A percentile compares a stretch with the other conserved stretches of the same genome.
Evolutionary conservation across 331 rosid species (phyloP).

Genomic region (Quercus tomentella): DNA sequence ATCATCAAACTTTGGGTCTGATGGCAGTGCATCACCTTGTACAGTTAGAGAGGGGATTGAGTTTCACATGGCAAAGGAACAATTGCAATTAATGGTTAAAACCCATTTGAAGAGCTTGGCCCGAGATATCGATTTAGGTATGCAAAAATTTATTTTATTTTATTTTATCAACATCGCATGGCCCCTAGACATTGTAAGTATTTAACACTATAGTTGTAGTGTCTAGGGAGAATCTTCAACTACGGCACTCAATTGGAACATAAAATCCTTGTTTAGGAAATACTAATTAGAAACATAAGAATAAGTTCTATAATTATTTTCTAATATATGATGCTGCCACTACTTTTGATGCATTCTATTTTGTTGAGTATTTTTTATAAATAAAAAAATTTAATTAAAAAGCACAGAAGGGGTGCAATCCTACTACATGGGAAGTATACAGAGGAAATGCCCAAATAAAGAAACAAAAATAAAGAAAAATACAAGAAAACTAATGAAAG

Average conservation of each 20-base stretch:
- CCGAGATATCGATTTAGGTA: constrained; percentile 50
- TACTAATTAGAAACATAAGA: background rate
- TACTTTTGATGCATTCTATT: background rate
- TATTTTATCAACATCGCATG: background rate
- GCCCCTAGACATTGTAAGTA: background rate
- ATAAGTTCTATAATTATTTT: background rate
- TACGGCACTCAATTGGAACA: background rate
- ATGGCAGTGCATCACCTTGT: constrained; percentile 21
- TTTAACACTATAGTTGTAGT: background rate
- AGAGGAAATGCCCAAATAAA: too few species aligned
- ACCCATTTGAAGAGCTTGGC: constrained; percentile 60
- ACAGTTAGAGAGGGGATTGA: constrained; percentile 37
- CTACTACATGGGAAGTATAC: too few species aligned
- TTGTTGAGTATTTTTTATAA: background rate
- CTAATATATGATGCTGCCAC: background rate
- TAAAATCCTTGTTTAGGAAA: background rate
- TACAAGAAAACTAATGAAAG: too few species aligned
- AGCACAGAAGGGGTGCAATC: too few species aligned
- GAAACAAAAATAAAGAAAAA: too few species aligned
- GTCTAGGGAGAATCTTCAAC: background rate
- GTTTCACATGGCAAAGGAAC: constrained; percentile 54
- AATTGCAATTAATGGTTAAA: constrained; percentile 54
- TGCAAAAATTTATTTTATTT: constrained; percentile 1
- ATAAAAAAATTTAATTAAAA: too few species aligned
- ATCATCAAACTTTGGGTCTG: constrained; percentile 36